Conservation (phyloP, 805 yeast genomes). For the Kazachstania bromeliacearum region DNA sequence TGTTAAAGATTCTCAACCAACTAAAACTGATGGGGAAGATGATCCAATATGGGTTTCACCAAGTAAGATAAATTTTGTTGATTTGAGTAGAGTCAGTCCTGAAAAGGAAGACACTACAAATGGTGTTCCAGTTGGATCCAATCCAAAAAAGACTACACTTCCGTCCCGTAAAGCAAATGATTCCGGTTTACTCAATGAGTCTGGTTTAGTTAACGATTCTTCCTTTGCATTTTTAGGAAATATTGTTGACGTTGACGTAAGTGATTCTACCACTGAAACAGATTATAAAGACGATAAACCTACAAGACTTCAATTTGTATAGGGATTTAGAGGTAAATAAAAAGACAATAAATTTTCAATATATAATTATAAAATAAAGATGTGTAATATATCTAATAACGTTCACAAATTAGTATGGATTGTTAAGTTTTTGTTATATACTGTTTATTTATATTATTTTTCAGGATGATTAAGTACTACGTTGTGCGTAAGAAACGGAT, state of each 20-base stretch:
- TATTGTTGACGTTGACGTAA: slow-evolving; percentile 10
- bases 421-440: too few species aligned
- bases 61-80: slow-evolving; percentile 21
- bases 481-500: slow-evolving; percentile 56
- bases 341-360: neutral
- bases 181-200: too few species aligned
- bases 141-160: neutral
- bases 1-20: neutral
- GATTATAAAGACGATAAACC: slow-evolving; percentile 14
- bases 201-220: slow-evolving; percentile 24
- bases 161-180: neutral
- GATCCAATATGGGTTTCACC: slow-evolving; percentile 31
- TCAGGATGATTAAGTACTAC: too few species aligned
- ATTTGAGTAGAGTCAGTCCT: slow-evolving; percentile 9
- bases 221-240: slow-evolving; percentile 39
- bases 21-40: slow-evolving; percentile 9
- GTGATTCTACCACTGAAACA: slow-evolving; percentile 2
- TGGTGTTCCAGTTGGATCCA: too few species aligned
- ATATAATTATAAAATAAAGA: slow-evolving; percentile 2
- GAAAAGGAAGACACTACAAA: slow-evolving; percentile 1
- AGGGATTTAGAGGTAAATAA: neutral
- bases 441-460: too few species aligned
- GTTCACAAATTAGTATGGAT: too few species aligned
- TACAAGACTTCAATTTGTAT: slow-evolving; percentile 7
- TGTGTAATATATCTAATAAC: too few species aligned